Evolutionary conservation across 345 rosid species (phyloP).

Genomic region (Dimocarpus longan): DNA sequence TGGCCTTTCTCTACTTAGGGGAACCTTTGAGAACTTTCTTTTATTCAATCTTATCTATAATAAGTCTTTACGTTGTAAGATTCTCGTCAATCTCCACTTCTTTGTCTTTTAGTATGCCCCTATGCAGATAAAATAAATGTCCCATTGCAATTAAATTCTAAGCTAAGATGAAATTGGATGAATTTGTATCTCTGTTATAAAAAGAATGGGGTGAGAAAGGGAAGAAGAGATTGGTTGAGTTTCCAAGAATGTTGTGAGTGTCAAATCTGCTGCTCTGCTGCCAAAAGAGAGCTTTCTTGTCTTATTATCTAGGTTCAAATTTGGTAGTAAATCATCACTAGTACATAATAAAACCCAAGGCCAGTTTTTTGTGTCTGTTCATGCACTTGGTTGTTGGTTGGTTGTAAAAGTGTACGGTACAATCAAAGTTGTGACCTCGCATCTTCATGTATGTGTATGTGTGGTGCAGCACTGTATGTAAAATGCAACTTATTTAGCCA

Average conservation of each 20-base stretch:
- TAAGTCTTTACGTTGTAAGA: background rate
- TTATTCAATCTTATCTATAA: conserved; percentile 14
- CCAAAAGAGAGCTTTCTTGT: background rate
- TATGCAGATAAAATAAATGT: background rate
- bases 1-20: background rate
- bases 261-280: background rate
- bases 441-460: background rate
- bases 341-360: conserved; percentile 6
- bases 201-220: background rate
- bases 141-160: too few species aligned
- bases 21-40: background rate
- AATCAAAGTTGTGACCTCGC: background rate
- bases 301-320: conserved; percentile 21
- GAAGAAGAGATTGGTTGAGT: conserved; percentile 6
- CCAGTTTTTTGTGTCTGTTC: background rate
- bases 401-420: too few species aligned
- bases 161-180: background rate
- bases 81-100: too few species aligned
- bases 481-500: too few species aligned
- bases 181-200: background rate
- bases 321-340: background rate
- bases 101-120: too few species aligned
- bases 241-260: conserved; percentile 8
- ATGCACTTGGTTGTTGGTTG: background rate
- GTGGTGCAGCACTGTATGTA: too few species aligned